phyloP scores from a whole-genome alignment of 2,329 filamentous ascomycete genomes.

The Mollisia scopiformis region DNA sequence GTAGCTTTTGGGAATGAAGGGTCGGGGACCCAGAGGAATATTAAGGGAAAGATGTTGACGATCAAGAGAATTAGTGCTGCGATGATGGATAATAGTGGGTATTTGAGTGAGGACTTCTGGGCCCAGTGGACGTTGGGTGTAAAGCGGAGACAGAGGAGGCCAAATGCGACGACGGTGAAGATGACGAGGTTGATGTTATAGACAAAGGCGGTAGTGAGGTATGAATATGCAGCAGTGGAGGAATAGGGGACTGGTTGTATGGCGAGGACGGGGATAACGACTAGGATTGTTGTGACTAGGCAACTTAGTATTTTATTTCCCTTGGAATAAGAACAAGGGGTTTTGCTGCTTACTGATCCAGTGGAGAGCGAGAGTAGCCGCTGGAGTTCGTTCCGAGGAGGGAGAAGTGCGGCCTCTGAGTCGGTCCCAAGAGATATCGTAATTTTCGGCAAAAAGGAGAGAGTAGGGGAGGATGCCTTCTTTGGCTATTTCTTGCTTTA shows the following conservation, averaged over 20 bases:
- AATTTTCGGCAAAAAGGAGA: conserved; percentile 46
- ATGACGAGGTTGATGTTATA: conserved; percentile 43
- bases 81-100: background rate
- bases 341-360: no score
- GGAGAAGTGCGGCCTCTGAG: background rate
- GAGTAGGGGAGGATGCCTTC: conserved; percentile 54
- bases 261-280: conserved; percentile 8
- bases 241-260: background rate
- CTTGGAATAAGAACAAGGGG: no score
- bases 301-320: no score
- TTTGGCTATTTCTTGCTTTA: conserved; percentile 65
- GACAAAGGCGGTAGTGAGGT: conserved; percentile 41
- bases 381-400: conserved; percentile 32
- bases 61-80: conserved; percentile 1
- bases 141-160: conserved; percentile 16
- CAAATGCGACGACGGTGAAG: conserved; percentile 37
- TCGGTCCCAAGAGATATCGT: conserved; percentile 17
- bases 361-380: conserved; percentile 33
- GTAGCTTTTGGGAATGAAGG: background rate
- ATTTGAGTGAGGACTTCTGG: conserved; percentile 4
- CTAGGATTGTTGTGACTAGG: conserved; percentile 20
- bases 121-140: conserved; percentile 6
- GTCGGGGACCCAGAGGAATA: conserved; percentile 9
- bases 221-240: conserved; percentile 6
- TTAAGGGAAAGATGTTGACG: background rate